A percentile compares a stretch with the other conserved stretches of the same genome.
Evolutionary conservation across 2,329 filamentous ascomycete species (phyloP).

Genomic region (Helotiales sp.): DNA sequence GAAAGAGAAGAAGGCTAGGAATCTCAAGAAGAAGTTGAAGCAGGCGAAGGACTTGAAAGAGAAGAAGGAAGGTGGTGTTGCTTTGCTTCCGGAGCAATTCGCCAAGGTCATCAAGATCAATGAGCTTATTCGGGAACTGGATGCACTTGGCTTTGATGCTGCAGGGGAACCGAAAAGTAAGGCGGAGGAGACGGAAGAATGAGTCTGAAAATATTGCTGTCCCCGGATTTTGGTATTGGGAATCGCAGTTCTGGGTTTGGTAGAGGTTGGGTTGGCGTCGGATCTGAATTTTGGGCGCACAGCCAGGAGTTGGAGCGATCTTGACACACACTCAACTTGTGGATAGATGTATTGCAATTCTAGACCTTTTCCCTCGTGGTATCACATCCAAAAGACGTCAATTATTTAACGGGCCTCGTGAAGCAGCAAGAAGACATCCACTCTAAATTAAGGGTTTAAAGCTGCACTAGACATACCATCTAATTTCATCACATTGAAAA

Average conservation of each 20-base stretch:
- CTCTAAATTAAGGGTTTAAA: no score
- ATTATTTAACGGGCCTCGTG: no score
- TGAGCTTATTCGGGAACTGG: constrained; percentile 87
- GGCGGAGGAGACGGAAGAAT: constrained; percentile 25
- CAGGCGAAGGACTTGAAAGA: constrained; percentile 89
- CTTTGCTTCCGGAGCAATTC: constrained; percentile 88
- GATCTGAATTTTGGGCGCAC: not conserved
- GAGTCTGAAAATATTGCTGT: not conserved
- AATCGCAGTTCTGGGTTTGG: not conserved
- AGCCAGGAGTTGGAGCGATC: constrained; percentile 10
- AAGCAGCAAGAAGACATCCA: no score
- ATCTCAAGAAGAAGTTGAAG: constrained; percentile 90
- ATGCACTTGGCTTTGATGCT: constrained; percentile 80
- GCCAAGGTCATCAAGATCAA: constrained; percentile 98
- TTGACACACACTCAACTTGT: not conserved
- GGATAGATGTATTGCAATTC: not conserved
- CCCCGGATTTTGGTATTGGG: not conserved
- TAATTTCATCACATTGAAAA: no score
- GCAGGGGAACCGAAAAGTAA: constrained; percentile 69
- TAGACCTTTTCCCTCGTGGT: not conserved
- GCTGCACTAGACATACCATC: no score
- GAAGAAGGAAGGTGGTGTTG: constrained; percentile 87
- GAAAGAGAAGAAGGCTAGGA: constrained; percentile 90
- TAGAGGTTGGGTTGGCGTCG: constrained; percentile 1
- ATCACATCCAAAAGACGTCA: no score